These are phyloP conservation scores for Peniophora sp. DNA, from an alignment of 1,284 basidiomycete species.

Conservation along the genomic window DNA sequence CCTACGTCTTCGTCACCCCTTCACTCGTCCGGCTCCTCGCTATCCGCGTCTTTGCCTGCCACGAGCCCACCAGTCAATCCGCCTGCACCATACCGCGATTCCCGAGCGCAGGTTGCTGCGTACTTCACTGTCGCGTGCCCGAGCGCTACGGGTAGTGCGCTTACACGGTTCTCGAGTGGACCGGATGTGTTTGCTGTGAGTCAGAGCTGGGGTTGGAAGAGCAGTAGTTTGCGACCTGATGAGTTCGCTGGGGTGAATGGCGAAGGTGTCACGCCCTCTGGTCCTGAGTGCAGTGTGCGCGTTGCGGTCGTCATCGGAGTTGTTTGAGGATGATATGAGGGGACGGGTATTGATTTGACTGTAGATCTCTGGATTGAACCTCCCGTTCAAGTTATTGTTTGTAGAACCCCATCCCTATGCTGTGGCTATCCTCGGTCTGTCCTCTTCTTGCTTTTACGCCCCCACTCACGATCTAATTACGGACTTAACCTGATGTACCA, in stretches of 20 bases:
- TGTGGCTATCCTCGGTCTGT: too few species aligned
- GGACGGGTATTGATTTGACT: not conserved
- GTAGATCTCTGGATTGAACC: too few species aligned
- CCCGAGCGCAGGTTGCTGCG: constrained; percentile 57
- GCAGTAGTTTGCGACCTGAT: constrained; percentile 53
- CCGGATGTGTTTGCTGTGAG: constrained; percentile 81
- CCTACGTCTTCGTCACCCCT: constrained; percentile 11
- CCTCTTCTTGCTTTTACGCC: too few species aligned
- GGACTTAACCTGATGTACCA: too few species aligned
- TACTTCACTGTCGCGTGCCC: constrained; percentile 85
- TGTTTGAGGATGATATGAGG: constrained; percentile 30
- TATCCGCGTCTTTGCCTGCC: constrained; percentile 25
- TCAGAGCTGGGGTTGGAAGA: constrained; percentile 81
- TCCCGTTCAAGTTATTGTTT: too few species aligned
- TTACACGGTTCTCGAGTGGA: constrained; percentile 79
- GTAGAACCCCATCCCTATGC: too few species aligned
- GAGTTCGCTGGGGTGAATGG: constrained; percentile 46
- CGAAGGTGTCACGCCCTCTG: constrained; percentile 14
- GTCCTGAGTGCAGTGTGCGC: constrained; percentile 49
- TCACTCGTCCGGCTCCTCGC: constrained; percentile 11
- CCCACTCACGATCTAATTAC: too few species aligned
- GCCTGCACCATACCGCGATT: constrained; percentile 65
- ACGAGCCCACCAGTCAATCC: constrained; percentile 38
- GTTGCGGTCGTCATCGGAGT: constrained; percentile 71
- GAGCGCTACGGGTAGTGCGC: constrained; percentile 71